Percentiles rank a stretch among this genome's conserved stretches.
These are phyloP conservation scores for Aspergillus clavatus DNA, from an alignment of 2,329 filamentous ascomycete genomes.

Conservation along the genomic window DNA sequence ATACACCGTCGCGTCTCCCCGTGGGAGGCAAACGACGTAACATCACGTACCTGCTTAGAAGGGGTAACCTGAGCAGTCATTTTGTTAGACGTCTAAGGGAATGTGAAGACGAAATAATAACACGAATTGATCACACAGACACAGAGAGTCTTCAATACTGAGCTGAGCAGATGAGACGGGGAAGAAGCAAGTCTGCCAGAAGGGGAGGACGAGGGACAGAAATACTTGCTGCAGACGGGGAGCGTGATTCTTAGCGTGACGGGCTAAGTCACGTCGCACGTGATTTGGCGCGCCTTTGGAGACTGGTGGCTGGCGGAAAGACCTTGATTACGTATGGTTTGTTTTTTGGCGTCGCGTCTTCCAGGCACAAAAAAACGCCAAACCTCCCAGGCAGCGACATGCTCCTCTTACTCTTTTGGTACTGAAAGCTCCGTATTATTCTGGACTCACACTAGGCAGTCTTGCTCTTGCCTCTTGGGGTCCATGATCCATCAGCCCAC, in stretches of 20 bases:
- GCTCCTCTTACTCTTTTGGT: background rate
- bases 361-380: background rate
- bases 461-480: background rate
- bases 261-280: slow-evolving; percentile 37
- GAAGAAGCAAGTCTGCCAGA: slow-evolving; percentile 22
- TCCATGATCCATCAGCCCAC: background rate
- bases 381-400: background rate
- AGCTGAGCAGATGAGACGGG: slow-evolving; percentile 20
- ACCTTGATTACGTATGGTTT: background rate
- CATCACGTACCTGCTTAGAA: slow-evolving; percentile 63
- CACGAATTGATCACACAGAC: slow-evolving; percentile 17
- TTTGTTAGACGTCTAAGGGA: slow-evolving; percentile 26
- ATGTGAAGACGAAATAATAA: slow-evolving; percentile 25
- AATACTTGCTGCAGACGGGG: slow-evolving; percentile 30
- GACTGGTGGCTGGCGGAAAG: slow-evolving; percentile 15
- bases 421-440: background rate
- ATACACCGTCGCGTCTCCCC: slow-evolving; percentile 29
- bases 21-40: slow-evolving; percentile 29
- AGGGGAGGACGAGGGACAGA: slow-evolving; percentile 23
- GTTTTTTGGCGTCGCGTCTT: background rate
- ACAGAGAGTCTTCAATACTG: slow-evolving; percentile 12
- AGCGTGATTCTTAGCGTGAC: slow-evolving; percentile 36
- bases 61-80: slow-evolving; percentile 76
- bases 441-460: background rate
- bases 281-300: slow-evolving; percentile 29